A percentile compares a stretch with the other conserved stretches of the same genome.
phyloP scores from a whole-genome alignment of 148 eudicot genomes.

The Dianthus caryophyllus region DNA sequence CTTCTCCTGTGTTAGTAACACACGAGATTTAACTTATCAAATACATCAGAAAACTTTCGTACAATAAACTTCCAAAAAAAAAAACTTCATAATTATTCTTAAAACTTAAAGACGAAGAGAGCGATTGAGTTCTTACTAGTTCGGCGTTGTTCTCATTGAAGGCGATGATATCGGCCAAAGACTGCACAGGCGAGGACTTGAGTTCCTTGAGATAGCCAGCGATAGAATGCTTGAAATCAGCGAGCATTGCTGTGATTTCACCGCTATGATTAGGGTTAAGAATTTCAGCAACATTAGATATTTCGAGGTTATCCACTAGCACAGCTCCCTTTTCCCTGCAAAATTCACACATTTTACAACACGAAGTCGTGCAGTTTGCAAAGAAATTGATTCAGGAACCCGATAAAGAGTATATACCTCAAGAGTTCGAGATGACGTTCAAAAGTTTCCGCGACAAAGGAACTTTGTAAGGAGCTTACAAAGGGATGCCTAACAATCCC shows the following conservation, averaged over 20 bases:
- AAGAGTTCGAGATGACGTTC: slow-evolving; percentile 45
- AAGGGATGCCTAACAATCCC: slow-evolving; percentile 59
- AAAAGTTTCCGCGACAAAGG: slow-evolving; percentile 32
- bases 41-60: no score
- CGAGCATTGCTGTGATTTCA: slow-evolving; percentile 31
- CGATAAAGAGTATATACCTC: slow-evolving; percentile 46
- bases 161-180: slow-evolving; percentile 55
- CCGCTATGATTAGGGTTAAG: slow-evolving; percentile 32
- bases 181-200: slow-evolving; percentile 44
- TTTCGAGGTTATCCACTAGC: slow-evolving; percentile 39
- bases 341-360: not conserved
- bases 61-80: no score
- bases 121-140: slow-evolving; percentile 34
- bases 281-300: slow-evolving; percentile 24
- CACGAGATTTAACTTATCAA: not conserved
- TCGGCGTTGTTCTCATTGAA: slow-evolving; percentile 47
- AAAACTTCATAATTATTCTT: no score
- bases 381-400: not conserved
- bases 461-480: slow-evolving; percentile 34
- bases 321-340: slow-evolving; percentile 39
- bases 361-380: not conserved
- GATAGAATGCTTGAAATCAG: slow-evolving; percentile 42
- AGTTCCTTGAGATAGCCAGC: slow-evolving; percentile 37
- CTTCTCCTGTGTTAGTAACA: slow-evolving; percentile 30
- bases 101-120: no score